These are phyloP conservation scores for Aspergillus flavus DNA, from an alignment of 2,329 filamentous ascomycete species.

Conservation along the genomic window DNA sequence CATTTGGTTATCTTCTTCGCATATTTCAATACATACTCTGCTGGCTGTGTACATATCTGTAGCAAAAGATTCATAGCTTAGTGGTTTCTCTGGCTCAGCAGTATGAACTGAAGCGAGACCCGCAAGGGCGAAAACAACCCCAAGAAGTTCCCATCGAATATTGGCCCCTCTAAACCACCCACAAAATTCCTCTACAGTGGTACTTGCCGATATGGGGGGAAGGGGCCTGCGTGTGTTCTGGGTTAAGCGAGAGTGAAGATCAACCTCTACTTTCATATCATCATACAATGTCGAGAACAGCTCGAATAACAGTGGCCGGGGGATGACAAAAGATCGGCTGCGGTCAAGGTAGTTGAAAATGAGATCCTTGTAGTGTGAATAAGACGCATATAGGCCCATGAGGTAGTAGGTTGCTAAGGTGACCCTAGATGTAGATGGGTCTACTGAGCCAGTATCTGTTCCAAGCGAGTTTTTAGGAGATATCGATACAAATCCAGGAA, in stretches of 20 bases:
- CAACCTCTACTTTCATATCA: neutral
- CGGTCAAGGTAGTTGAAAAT: neutral
- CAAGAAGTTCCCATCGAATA: constrained; percentile 28
- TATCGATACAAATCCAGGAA: neutral
- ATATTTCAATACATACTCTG: constrained; percentile 22
- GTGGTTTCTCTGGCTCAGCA: neutral
- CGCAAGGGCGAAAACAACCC: constrained; percentile 24
- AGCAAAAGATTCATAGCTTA: constrained; percentile 4
- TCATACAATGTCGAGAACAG: neutral
- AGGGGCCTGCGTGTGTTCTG: neutral
- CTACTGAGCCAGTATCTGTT: neutral
- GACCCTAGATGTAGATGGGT: neutral
- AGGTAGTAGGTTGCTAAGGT: neutral
- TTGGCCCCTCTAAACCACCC: constrained; percentile 20
- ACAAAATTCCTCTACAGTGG: constrained; percentile 1
- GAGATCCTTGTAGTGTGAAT: constrained; percentile 8
- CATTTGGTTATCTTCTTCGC: neutral
- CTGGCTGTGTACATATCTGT: constrained; percentile 24
- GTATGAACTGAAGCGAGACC: constrained; percentile 14
- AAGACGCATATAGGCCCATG: neutral
- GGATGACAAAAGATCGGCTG: constrained; percentile 1
- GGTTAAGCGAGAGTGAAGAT: neutral
- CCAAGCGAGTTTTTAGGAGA: neutral
- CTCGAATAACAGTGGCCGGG: neutral
- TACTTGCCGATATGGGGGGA: neutral